Conservation (phyloP, 2,329 filamentous ascomycete species). For the Thielaviopsis musarum region DNA sequence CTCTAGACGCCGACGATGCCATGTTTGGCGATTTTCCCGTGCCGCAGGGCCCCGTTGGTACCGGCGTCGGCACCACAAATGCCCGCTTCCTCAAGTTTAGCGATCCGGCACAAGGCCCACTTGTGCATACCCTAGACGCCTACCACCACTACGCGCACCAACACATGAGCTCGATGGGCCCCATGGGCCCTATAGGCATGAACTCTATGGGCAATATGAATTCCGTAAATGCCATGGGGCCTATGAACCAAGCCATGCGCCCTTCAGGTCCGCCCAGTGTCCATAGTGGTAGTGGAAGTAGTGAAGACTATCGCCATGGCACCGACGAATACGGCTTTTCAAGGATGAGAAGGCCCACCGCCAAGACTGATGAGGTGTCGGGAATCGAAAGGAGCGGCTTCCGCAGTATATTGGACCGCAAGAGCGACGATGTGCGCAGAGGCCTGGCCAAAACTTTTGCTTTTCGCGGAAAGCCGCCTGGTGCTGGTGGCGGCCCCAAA, state of each 20-base stretch:
- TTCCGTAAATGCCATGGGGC: not conserved
- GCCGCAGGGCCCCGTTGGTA: slow-evolving; percentile 20
- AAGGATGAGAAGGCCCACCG: slow-evolving; percentile 25
- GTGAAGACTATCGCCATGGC: not conserved
- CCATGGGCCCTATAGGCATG: not conserved
- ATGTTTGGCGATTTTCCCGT: slow-evolving; percentile 22
- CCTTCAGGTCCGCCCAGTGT: slow-evolving; percentile 1
- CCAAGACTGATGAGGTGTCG: slow-evolving; percentile 33
- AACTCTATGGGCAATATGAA: not conserved
- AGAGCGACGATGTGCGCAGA: slow-evolving; percentile 36
- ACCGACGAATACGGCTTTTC: slow-evolving; percentile 27
- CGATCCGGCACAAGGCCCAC: slow-evolving; percentile 19
- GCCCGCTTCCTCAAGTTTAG: slow-evolving; percentile 30
- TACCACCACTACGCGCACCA: not conserved
- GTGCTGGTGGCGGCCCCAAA: slow-evolving; percentile 12
- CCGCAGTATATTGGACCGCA: slow-evolving; percentile 35
- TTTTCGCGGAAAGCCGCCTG: slow-evolving; percentile 32
- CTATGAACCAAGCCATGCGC: not conserved
- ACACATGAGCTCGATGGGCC: not conserved
- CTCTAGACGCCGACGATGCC: slow-evolving; percentile 25
- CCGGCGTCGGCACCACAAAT: slow-evolving; percentile 26
- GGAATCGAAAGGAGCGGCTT: slow-evolving; percentile 39
- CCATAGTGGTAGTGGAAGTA: not conserved
- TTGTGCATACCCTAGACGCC: slow-evolving; percentile 12
- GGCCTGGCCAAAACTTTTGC: slow-evolving; percentile 36